phyloP scores from a whole-genome alignment of 1,284 basidiomycete genomes.

The Pterula multifida region DNA sequence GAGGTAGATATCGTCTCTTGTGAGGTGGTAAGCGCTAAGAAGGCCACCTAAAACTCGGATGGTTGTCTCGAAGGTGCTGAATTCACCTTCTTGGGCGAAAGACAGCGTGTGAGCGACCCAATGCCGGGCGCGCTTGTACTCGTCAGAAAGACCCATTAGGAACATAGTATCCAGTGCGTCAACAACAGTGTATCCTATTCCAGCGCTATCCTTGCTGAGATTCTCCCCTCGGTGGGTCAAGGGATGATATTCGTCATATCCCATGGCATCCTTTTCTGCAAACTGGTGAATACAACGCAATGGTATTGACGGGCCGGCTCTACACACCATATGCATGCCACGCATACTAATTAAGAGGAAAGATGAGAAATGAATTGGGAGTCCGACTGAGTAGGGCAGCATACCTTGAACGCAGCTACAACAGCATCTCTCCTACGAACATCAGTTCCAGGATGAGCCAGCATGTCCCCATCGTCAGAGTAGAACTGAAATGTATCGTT shows the following conservation, averaged over 20 bases:
- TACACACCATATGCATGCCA: conserved; percentile 8
- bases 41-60: conserved; percentile 12
- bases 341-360: conserved; percentile 5
- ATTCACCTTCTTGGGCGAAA: conserved; percentile 8
- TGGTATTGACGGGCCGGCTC: no score
- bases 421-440: conserved; percentile 4
- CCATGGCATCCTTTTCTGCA: conserved; percentile 12
- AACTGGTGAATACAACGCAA: background rate
- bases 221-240: conserved; percentile 9
- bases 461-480: background rate
- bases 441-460: background rate
- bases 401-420: conserved; percentile 8
- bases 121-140: conserved; percentile 7
- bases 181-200: conserved; percentile 12
- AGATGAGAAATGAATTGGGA: background rate
- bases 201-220: conserved; percentile 7
- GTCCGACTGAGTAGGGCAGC: background rate
- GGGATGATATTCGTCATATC: conserved; percentile 13
- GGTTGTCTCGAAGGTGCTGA: conserved; percentile 12
- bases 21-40: conserved; percentile 9
- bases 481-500: no score
- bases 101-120: conserved; percentile 8
- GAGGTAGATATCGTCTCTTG: conserved; percentile 9
- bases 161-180: conserved; percentile 13
- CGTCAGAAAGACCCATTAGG: conserved; percentile 10